Evolutionary conservation across 139 green algal species (phyloP), one percentile per base, ranked within the genome.

Genomic region (Micromonas pusilla): DNA sequence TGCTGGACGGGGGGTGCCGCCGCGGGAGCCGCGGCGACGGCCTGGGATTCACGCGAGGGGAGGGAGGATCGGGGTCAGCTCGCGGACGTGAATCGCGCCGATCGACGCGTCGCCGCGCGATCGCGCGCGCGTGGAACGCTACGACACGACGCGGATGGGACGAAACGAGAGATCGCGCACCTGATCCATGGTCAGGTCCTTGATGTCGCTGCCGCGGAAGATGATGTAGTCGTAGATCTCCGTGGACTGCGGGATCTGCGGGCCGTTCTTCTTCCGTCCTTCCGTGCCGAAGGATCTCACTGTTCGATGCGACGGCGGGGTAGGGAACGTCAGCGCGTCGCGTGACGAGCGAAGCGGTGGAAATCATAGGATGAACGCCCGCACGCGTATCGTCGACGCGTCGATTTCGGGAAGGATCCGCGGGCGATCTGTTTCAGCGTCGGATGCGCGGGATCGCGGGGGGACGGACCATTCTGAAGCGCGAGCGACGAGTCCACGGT

Each of bases 201-300:
- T 92, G 73, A 97, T 97, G 76, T 97, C 93, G 0, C 81, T 80
- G 28, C 90, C 94, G 79, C 90, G 89, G 82, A 97, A 98, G 53
- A 96, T 90, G 76, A 98, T 96, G 79, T 91, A 92, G 45, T 97
- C 91, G 52, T 96, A 98, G 4, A 96, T 84, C 70, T 97, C 89
- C 70, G 89, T 85, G 72, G 78, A 90, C 9, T 90, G 87, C 1
- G 88, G 86, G 30, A 97, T 89, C 74, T 94, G 83, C 0, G 88
- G 84, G 0, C 89, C 92, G 16, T 89, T 84, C 53, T 84, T 80
- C 26, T 90, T 85, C n/a, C 93, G 87, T 28, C 90, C 92, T 76
- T 97, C 93, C 0, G 92, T 97, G n/a, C 93, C 93, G 76, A 93
- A 96, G 25, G 91, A 97, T 25, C 81, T 77, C 78, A 97, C 92